Percentiles rank a stretch among this genome's conserved stretches.
Evolutionary conservation across 805 yeast species (phyloP).

Genomic region (Yamadazyma takamatsuzukensis): DNA sequence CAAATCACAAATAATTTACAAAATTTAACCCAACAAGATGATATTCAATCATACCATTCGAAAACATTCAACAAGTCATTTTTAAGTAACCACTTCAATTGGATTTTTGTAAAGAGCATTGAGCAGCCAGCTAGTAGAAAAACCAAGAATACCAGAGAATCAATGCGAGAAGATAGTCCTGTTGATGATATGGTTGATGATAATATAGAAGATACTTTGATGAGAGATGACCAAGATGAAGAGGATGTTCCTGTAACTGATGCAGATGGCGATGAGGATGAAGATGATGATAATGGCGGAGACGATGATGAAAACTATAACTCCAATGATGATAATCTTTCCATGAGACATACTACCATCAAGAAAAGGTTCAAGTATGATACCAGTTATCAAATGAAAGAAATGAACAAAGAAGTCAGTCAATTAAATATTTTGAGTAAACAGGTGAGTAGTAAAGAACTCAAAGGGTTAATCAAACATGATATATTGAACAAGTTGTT

Average conservation of each 20-base stretch:
- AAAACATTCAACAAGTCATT: too few relatives aligned
- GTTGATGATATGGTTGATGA: not conserved
- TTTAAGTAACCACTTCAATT: too few relatives aligned
- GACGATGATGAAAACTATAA: conserved; percentile 6
- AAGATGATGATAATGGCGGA: conserved; percentile 9
- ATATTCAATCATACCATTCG: too few relatives aligned
- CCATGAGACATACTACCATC: not conserved
- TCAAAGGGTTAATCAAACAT: conserved; percentile 4
- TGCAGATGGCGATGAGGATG: conserved; percentile 9
- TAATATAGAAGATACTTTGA: not conserved
- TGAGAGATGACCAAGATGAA: not conserved
- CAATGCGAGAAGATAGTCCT: not conserved
- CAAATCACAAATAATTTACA: too few relatives aligned
- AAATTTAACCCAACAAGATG: too few relatives aligned
- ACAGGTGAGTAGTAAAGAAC: conserved; percentile 2
- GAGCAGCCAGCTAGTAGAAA: not conserved
- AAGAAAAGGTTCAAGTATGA: too few relatives aligned
- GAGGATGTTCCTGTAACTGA: not conserved
- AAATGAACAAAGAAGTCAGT: conserved; percentile 3
- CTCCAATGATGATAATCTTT: not conserved
- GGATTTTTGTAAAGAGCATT: not conserved
- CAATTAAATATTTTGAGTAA: conserved; percentile 2
- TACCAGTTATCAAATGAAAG: too few relatives aligned
- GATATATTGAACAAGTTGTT: conserved; percentile 6
- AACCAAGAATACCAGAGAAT: not conserved